These are phyloP conservation scores for Rhizopogon vulgaris DNA, from an alignment of 768 basidiomycete species.

Conservation along the genomic window DNA sequence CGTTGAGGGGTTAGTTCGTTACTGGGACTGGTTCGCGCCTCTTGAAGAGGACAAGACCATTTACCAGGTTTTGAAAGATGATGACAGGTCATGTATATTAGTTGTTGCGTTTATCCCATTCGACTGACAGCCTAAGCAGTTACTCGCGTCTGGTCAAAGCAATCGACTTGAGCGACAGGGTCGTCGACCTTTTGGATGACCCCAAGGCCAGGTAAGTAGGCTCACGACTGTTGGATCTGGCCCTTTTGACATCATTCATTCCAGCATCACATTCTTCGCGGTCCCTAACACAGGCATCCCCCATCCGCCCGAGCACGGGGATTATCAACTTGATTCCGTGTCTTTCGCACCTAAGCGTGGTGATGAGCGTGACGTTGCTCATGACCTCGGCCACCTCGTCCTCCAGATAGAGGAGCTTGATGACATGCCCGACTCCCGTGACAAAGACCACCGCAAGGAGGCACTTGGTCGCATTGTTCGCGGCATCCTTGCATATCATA, in stretches of 20 bases:
- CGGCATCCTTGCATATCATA: constrained; percentile 52
- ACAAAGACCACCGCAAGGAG: constrained; percentile 46
- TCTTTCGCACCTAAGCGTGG: not conserved
- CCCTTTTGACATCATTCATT: not conserved
- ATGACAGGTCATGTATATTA: constrained; percentile 2
- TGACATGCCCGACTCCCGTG: constrained; percentile 33
- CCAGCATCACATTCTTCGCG: constrained; percentile 51
- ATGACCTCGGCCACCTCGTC: constrained; percentile 8
- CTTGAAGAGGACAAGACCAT: constrained; percentile 16
- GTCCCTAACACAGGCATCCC: constrained; percentile 40
- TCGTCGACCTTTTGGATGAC: constrained; percentile 33
- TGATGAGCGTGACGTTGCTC: constrained; percentile 3
- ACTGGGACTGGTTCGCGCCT: constrained; percentile 1
- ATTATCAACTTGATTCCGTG: not conserved
- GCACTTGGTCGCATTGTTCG: constrained; percentile 49
- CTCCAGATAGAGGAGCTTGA: constrained; percentile 31
- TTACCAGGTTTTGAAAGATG: constrained; percentile 21
- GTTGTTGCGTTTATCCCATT: not conserved
- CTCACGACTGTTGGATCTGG: not conserved
- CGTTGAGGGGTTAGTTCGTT: constrained; percentile 6
- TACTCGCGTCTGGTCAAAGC: constrained; percentile 36
- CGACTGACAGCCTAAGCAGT: constrained; percentile 13
- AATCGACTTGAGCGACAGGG: constrained; percentile 33
- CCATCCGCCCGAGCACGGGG: constrained; percentile 12
- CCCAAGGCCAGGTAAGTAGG: constrained; percentile 27